A percentile compares a stretch with the other conserved stretches of the same genome.
Conservation (phyloP, 192 early-diverging fungal genomes). For the Rhizophagus clarus region DNA sequence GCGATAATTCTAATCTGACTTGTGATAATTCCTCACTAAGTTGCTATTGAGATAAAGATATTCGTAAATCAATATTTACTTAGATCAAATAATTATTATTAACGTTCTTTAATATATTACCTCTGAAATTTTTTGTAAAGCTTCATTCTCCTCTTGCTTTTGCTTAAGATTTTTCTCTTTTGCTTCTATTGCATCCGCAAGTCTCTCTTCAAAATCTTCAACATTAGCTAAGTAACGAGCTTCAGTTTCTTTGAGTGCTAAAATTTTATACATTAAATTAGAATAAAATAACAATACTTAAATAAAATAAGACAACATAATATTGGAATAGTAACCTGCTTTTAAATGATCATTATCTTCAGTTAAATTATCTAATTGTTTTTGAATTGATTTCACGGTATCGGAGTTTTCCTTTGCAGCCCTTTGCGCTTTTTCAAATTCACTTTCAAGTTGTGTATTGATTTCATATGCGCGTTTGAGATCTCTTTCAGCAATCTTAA, state of each 20-base stretch:
- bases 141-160: conserved; percentile 53
- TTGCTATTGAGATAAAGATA: background rate
- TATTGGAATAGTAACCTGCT: conserved; percentile 26
- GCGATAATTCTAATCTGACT: conserved; percentile 4
- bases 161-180: conserved; percentile 40
- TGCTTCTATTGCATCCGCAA: conserved; percentile 40
- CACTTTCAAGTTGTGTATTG: conserved; percentile 37
- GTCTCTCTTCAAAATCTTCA: conserved; percentile 38
- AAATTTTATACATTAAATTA: background rate
- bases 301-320: background rate
- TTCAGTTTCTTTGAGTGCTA: conserved; percentile 37
- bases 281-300: background rate
- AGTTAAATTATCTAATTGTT: conserved; percentile 8
- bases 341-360: conserved; percentile 32
- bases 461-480: conserved; percentile 36
- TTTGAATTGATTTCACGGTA: conserved; percentile 15
- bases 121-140: conserved; percentile 45
- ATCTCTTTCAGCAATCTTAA: conserved; percentile 38
- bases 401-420: conserved; percentile 26
- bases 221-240: conserved; percentile 7
- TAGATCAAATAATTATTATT: background rate
- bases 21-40: conserved; percentile 18
- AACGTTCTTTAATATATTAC: background rate
- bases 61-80: background rate
- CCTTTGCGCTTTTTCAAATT: conserved; percentile 7